Percentiles rank a stretch among this genome's conserved stretches.
phyloP scores from a whole-genome alignment of 441 rosid genomes.

The Erodium texanum region DNA sequence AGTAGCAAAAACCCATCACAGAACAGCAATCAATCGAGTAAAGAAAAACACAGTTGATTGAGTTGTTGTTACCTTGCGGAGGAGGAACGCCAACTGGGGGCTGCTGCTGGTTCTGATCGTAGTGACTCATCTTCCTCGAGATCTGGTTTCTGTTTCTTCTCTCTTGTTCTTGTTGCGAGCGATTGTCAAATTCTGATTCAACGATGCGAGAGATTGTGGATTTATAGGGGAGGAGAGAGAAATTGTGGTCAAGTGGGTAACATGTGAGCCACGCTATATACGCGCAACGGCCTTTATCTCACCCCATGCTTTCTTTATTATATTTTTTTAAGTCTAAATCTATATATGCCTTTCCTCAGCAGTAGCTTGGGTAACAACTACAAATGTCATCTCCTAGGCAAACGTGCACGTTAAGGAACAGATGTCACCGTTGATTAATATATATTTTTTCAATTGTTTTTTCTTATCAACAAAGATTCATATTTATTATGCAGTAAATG shows the following conservation, averaged over 20 bases:
- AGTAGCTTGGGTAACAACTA: too few species aligned
- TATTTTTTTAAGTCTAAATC: too few species aligned
- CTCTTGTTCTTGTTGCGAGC: neutral
- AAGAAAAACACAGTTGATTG: neutral
- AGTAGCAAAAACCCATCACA: neutral
- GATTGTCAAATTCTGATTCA: neutral
- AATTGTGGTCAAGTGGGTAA: neutral
- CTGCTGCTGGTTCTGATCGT: conserved; percentile 38
- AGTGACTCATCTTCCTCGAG: conserved; percentile 38
- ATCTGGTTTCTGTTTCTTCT: neutral
- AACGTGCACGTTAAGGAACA: too few species aligned
- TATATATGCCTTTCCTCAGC: too few species aligned
- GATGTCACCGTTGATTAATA: too few species aligned
- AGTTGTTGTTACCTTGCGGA: conserved; percentile 40
- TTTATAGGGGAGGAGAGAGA: neutral
- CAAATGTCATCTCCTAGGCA: too few species aligned
- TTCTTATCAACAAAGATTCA: too few species aligned
- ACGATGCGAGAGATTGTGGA: neutral
- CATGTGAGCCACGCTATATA: neutral
- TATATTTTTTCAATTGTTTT: too few species aligned
- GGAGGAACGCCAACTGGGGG: conserved; percentile 66
- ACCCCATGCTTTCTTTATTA: neutral
- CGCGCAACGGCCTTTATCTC: neutral
- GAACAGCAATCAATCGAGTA: neutral
- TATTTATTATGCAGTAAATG: too few species aligned